phyloP scores from a whole-genome alignment of 345 rosid genomes.

The Kernera saxatilis region DNA sequence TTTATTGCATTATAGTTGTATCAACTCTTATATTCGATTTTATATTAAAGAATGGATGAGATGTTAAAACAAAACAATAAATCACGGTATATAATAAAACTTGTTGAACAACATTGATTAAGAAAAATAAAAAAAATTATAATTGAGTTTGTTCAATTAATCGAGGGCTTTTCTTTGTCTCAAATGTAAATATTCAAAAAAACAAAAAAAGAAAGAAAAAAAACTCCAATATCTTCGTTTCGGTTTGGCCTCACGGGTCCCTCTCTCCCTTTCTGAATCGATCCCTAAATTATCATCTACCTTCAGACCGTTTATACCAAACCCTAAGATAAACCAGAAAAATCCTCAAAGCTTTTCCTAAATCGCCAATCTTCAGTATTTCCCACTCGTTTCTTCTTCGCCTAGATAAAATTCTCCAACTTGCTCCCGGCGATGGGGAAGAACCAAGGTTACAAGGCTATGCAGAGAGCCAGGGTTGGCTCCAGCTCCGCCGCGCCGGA shows the following conservation, averaged over 20 bases:
- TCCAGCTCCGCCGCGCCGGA: slow-evolving; percentile 75
- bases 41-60: no score
- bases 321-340: neutral
- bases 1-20: no score
- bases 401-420: neutral
- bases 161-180: no score
- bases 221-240: neutral
- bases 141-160: no score
- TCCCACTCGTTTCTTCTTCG: neutral
- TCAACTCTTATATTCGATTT: no score
- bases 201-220: no score
- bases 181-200: no score
- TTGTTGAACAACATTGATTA: no score
- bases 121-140: no score
- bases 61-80: no score
- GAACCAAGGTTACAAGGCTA: slow-evolving; percentile 95
- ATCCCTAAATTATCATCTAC: neutral
- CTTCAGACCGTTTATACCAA: neutral
- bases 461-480: slow-evolving; percentile 90
- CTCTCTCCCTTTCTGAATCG: neutral
- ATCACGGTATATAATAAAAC: no score
- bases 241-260: neutral
- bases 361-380: neutral
- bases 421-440: slow-evolving; percentile 61
- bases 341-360: neutral